phyloP scores from a whole-genome alignment of 495 filamentous ascomycete genomes.

The Xylaria castorea region DNA sequence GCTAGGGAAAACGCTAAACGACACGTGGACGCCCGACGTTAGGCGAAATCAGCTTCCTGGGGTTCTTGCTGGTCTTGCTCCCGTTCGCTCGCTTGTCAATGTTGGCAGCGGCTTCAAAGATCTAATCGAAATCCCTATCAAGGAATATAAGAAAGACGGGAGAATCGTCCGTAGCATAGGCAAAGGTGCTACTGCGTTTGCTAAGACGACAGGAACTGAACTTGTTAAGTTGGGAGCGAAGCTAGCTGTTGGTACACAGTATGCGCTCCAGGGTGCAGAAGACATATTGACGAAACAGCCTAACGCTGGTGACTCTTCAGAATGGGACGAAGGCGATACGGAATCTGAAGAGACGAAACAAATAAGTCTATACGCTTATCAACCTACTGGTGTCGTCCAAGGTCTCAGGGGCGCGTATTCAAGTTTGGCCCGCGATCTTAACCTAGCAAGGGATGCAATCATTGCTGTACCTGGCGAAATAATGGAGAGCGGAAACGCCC shows the following conservation, averaged over 20 bases:
- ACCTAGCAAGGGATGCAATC: slow-evolving; percentile 84
- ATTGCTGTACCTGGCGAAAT: slow-evolving; percentile 93
- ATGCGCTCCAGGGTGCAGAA: slow-evolving; percentile 85
- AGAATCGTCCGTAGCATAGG: slow-evolving; percentile 88
- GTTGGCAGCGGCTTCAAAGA: slow-evolving; percentile 86
- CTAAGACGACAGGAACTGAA: slow-evolving; percentile 89
- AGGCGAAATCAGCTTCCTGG: slow-evolving; percentile 87
- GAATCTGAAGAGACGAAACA: slow-evolving; percentile 72
- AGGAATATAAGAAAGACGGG: slow-evolving; percentile 93
- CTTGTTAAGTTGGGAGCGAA: slow-evolving; percentile 93
- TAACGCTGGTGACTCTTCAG: slow-evolving; percentile 39
- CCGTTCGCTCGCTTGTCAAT: slow-evolving; percentile 86
- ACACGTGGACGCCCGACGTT: slow-evolving; percentile 97
- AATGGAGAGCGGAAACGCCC: slow-evolving; percentile 82
- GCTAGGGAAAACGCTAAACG: slow-evolving; percentile 85
- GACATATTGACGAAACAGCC: slow-evolving; percentile 67
- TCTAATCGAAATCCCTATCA: slow-evolving; percentile 85
- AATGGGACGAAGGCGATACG: slow-evolving; percentile 67
- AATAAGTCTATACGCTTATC: slow-evolving; percentile 90
- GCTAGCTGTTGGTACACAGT: slow-evolving; percentile 93
- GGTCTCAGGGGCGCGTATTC: slow-evolving; percentile 82
- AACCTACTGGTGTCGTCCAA: slow-evolving; percentile 85
- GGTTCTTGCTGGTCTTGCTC: slow-evolving; percentile 87
- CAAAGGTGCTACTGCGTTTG: slow-evolving; percentile 88
- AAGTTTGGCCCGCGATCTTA: slow-evolving; percentile 84